Base-by-base conservation (phyloP, 768 basidiomycete genomes). In the Leccinum imitatum region DNA sequence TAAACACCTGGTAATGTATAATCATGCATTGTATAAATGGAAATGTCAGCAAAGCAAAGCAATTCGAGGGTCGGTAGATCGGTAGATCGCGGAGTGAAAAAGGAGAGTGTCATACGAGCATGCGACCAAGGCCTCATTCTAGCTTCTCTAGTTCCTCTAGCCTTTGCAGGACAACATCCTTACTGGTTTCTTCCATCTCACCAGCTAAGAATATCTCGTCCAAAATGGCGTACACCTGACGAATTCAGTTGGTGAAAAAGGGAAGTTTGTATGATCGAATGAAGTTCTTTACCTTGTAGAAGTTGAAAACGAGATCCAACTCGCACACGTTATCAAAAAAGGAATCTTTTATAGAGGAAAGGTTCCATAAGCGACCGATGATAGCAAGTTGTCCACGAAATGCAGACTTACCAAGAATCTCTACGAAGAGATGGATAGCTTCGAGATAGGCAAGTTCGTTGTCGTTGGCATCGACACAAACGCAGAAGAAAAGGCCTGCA, bases 321-420 rank as follows among this genome's bases (percentile, higher is more conserved):
- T 98, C 95, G 77, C 97, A 98, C 2, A 99, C 97, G 66, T 99
- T 98, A 71, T 98, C 95, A 69, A 99, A 99, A 80, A 98, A 99
- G 0, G 95, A 87, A 72, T 98, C 96, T 97, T 59, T 57, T 59
- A 13, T 6, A 25, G 15, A 47, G 44, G 11, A 30, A 23, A 31
- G 3, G 1, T 1, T 21, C 50, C 54, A 13, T 68, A 9, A 62
- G 54, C 6, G 2, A 19, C 44, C 31, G 2, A 56, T 52, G 31
- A n/a, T 31, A 23, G 53, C 17, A 57, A 6, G 31, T 23, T 21
- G 53, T 35, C 39, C 31, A 27, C 11, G 44, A 35, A 19, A 33
- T 19, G 25, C 4, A 27, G 39, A 72, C 90, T 53, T 58, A 96
- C 96, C 96, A 19, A 99, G 82, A 23, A 99, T 89, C 72, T 99